Evolutionary conservation across 1,284 basidiomycete genomes (phyloP).

Genomic region (Coniophora puteana): DNA sequence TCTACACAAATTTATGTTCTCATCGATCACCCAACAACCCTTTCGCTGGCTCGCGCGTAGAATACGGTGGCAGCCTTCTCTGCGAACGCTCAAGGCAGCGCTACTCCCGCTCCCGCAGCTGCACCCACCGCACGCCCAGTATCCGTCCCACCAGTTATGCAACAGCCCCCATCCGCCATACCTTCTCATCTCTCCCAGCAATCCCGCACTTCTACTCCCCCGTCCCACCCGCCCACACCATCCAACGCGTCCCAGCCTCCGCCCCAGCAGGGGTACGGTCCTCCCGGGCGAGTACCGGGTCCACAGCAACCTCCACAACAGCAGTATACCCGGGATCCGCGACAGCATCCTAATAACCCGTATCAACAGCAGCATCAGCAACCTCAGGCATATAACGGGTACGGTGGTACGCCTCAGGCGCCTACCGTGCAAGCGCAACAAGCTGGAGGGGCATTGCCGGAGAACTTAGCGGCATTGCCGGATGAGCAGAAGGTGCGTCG

Average conservation of each 20-base stretch:
- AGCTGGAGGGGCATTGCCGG: conserved; percentile 33
- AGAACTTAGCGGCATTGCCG: conserved; percentile 54
- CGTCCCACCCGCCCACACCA: conserved; percentile 23
- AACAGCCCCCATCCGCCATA: conserved; percentile 31
- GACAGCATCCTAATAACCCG: conserved; percentile 9
- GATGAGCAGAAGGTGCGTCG: conserved; percentile 62
- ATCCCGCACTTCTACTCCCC: conserved; percentile 43
- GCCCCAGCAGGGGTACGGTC: too few relatives aligned
- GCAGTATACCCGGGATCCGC: background rate
- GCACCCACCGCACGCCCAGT: conserved; percentile 23
- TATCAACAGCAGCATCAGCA: too few relatives aligned
- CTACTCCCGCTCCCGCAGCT: conserved; percentile 21
- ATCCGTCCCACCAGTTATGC: conserved; percentile 15
- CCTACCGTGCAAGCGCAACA: conserved; percentile 15
- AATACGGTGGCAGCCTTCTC: conserved; percentile 33
- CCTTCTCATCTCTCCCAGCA: conserved; percentile 46
- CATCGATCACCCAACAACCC: conserved; percentile 1
- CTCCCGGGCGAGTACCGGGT: too few relatives aligned
- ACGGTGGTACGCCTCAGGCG: conserved; percentile 23
- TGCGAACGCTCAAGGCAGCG: conserved; percentile 23
- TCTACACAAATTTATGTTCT: background rate
- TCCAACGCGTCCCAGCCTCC: conserved; percentile 8
- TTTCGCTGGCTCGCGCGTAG: conserved; percentile 11
- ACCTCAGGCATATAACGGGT: conserved; percentile 19
- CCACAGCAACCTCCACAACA: conserved; percentile 14